Evolutionary conservation across 495 filamentous ascomycete genomes (phyloP).

Genomic region (Amniculicola lignicola): DNA sequence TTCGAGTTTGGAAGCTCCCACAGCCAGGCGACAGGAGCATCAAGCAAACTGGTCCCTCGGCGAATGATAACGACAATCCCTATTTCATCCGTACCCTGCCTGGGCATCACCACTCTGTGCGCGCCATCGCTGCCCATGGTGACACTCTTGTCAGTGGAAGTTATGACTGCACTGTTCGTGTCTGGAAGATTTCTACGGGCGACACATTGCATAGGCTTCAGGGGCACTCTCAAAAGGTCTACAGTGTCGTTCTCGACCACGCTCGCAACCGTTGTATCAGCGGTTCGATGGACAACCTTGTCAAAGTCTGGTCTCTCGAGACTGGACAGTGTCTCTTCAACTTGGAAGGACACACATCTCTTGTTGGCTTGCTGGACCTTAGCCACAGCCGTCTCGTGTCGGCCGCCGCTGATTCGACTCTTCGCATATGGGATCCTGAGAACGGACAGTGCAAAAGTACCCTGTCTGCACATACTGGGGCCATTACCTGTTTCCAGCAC

Average conservation of each 20-base stretch:
- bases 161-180: conserved; percentile 92
- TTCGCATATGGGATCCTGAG: conserved; percentile 97
- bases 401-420: conserved; percentile 89
- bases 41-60: conserved; percentile 69
- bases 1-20: conserved; percentile 96
- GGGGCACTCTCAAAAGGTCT: conserved; percentile 91
- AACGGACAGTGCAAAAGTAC: conserved; percentile 85
- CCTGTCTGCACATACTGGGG: conserved; percentile 88
- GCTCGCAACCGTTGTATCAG: conserved; percentile 94
- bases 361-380: conserved; percentile 88
- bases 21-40: conserved; percentile 69
- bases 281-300: conserved; percentile 95
- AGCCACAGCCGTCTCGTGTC: conserved; percentile 86
- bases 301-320: conserved; percentile 98
- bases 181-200: conserved; percentile 96
- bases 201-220: conserved; percentile 83
- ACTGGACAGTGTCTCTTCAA: conserved; percentile 82
- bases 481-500: conserved; percentile 98
- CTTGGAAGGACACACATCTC: conserved; percentile 88
- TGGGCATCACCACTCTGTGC: conserved; percentile 92
- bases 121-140: conserved; percentile 91
- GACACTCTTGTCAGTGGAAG: conserved; percentile 98
- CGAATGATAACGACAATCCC: conserved; percentile 81
- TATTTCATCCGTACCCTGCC: conserved; percentile 86
- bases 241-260: conserved; percentile 93